Percentiles rank a stretch among this genome's conserved stretches.
Conservation (phyloP, 768 basidiomycete genomes). For the Tricholoma flavovirens region DNA sequence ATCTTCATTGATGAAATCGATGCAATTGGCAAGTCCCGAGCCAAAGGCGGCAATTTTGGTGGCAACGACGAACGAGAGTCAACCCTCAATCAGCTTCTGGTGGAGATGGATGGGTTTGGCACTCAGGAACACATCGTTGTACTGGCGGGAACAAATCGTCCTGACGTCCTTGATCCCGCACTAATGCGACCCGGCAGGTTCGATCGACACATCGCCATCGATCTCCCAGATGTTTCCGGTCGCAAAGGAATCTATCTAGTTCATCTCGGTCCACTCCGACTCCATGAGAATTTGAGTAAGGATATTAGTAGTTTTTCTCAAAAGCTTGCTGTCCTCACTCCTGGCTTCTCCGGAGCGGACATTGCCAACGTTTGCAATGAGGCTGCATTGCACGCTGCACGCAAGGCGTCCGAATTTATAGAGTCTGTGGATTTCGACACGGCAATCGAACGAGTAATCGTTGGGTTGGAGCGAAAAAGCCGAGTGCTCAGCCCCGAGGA, state of each 20-base stretch:
- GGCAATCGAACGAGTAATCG: conserved; percentile 97
- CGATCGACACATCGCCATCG: conserved; percentile 93
- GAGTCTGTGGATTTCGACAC: conserved; percentile 88
- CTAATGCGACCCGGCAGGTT: conserved; percentile 97
- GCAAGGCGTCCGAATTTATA: conserved; percentile 73
- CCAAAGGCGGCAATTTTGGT: conserved; percentile 65
- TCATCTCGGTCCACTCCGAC: conserved; percentile 79
- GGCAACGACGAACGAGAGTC: conserved; percentile 98
- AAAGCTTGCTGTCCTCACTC: conserved; percentile 93
- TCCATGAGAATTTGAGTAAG: conserved; percentile 48
- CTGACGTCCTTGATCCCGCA: conserved; percentile 93
- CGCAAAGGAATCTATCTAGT: conserved; percentile 92
- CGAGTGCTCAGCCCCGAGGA: conserved; percentile 90
- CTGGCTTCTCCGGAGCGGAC: conserved; percentile 97
- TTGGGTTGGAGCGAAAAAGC: conserved; percentile 94
- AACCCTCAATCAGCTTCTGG: conserved; percentile 93
- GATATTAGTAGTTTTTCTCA: conserved; percentile 64
- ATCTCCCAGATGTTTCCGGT: conserved; percentile 90
- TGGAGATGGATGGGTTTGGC: conserved; percentile 99
- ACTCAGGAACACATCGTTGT: conserved; percentile 97
- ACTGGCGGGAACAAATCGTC: conserved; percentile 93
- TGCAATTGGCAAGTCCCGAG: conserved; percentile 94
- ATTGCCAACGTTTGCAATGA: conserved; percentile 99
- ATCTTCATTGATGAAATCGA: conserved; percentile 99
- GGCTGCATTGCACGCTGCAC: conserved; percentile 91